A percentile compares a stretch with the other conserved stretches of the same genome.
Evolutionary conservation across 208 protist species (phyloP).

Genomic region (Acanthamoeba lenticulata): DNA sequence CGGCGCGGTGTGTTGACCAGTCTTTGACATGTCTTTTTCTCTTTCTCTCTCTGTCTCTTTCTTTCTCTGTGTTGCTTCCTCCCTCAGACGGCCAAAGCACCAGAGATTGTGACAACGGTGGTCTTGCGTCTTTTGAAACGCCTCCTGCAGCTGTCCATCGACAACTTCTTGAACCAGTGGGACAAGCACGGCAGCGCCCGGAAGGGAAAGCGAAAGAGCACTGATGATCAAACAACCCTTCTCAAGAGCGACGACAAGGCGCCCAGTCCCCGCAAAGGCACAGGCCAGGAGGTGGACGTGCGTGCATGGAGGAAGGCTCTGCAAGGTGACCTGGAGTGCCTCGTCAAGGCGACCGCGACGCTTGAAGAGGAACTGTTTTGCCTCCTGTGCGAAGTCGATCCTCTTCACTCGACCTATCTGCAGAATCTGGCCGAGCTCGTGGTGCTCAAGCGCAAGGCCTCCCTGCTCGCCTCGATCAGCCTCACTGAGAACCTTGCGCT

Average conservation of each 20-base stretch:
- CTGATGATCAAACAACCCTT: neutral
- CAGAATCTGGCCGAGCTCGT: conserved; percentile 21
- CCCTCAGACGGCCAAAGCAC: neutral
- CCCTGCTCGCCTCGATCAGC: neutral
- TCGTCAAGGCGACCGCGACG: neutral
- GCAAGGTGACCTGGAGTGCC: neutral
- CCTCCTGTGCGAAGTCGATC: conserved; percentile 2
- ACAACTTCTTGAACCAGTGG: neutral
- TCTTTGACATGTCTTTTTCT: neutral
- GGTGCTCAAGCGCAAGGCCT: neutral
- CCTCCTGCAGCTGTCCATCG: neutral
- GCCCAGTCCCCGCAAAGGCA: no score
- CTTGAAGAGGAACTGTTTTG: conserved; percentile 11
- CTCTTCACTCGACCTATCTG: neutral
- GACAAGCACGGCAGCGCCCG: neutral
- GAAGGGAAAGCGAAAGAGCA: conserved; percentile 28
- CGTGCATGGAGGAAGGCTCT: neutral
- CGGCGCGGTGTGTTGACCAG: no score
- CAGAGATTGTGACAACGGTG: conserved; percentile 1
- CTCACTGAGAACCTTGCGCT: neutral
- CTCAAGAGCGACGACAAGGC: neutral
- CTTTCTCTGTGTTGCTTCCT: neutral
- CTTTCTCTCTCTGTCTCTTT: neutral
- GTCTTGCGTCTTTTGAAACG: conserved; percentile 36
- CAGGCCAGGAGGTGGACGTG: neutral